A percentile compares a stretch with the other conserved stretches of the same genome.
Evolutionary conservation across 2,329 filamentous ascomycete species (phyloP).

Genomic region (Alternaria incomplexa): DNA sequence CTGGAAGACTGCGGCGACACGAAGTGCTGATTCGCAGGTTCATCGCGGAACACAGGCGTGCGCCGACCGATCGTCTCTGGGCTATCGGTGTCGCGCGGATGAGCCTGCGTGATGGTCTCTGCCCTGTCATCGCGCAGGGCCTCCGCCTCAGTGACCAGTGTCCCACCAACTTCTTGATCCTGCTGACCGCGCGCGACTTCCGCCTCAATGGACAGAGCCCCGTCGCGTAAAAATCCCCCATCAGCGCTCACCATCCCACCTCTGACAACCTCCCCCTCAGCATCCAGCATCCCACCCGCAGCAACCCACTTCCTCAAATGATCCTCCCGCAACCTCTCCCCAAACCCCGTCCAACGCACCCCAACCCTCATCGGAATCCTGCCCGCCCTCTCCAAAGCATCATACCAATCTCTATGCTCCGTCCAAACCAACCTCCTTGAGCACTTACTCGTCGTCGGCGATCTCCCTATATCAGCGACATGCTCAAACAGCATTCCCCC

Average conservation of each 20-base stretch:
- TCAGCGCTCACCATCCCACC: neutral
- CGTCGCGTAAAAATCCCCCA: neutral
- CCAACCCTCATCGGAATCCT: conserved; percentile 39
- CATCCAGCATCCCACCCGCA: neutral
- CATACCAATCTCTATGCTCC: conserved; percentile 30
- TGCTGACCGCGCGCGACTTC: neutral
- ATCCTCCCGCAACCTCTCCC: conserved; percentile 2
- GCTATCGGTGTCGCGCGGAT: neutral
- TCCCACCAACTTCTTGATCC: neutral
- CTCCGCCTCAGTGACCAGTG: neutral
- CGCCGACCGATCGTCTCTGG: neutral
- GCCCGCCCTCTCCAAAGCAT: conserved; percentile 24
- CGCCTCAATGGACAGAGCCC: neutral
- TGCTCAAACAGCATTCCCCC: conserved; percentile 22
- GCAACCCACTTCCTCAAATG: neutral
- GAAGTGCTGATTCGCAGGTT: too few species aligned
- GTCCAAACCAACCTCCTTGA: conserved; percentile 5
- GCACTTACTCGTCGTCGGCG: neutral
- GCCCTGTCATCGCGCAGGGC: neutral
- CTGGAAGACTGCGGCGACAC: neutral
- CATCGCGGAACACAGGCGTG: neutral
- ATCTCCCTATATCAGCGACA: conserved; percentile 22
- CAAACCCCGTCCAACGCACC: conserved; percentile 16
- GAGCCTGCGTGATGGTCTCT: neutral
- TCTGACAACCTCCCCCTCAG: neutral